phyloP scores from a whole-genome alignment of 1,284 basidiomycete genomes.

The Cryptococcus hybrid region DNA sequence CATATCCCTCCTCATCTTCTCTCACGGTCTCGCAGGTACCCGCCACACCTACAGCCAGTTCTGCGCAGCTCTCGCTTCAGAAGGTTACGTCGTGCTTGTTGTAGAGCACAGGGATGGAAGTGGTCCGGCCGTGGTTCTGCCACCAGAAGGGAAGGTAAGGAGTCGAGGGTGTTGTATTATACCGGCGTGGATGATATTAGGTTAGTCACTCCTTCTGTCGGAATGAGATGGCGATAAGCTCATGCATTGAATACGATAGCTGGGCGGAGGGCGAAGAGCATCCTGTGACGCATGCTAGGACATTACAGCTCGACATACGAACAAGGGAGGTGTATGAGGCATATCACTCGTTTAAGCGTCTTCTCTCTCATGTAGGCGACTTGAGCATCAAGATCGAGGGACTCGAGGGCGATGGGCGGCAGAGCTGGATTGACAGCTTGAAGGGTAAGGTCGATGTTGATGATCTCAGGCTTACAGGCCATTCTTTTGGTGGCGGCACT shows the following conservation, averaged over 20 bases:
- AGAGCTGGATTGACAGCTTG: constrained; percentile 53
- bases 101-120: constrained; percentile 77
- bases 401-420: constrained; percentile 3
- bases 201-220: constrained; percentile 48
- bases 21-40: constrained; percentile 75
- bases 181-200: constrained; percentile 55
- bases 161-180: constrained; percentile 47
- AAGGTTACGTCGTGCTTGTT: constrained; percentile 71
- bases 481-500: constrained; percentile 76
- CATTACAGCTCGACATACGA: constrained; percentile 65
- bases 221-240: background rate
- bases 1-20: constrained; percentile 71
- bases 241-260: constrained; percentile 4
- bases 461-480: constrained; percentile 61
- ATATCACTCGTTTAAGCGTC: constrained; percentile 46
- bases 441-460: constrained; percentile 45
- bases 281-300: constrained; percentile 45
- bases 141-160: constrained; percentile 10
- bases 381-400: constrained; percentile 1
- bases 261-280: constrained; percentile 22
- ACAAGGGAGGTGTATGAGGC: constrained; percentile 64
- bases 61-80: constrained; percentile 65
- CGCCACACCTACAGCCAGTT: constrained; percentile 70
- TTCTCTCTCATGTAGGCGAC: constrained; percentile 4
- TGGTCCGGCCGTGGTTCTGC: constrained; percentile 54